phyloP scores from a whole-genome alignment of 805 yeast genomes.

The Yamadazyma philogaea region DNA sequence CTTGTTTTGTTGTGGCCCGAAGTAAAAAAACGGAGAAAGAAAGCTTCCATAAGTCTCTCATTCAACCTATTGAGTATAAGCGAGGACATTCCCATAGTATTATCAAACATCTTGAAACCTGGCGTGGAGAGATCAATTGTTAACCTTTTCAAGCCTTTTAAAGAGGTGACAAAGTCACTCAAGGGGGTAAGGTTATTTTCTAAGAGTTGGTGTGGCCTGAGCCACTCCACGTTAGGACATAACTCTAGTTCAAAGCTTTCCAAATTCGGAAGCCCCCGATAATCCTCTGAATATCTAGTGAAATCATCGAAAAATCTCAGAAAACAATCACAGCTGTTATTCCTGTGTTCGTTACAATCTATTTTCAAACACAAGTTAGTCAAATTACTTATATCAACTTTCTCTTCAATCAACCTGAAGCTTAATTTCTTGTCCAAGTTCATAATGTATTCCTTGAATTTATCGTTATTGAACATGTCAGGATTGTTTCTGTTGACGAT shows the following conservation, averaged over 20 bases:
- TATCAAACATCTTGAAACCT: slow-evolving; percentile 36
- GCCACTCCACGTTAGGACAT: slow-evolving; percentile 34
- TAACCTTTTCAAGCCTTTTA: slow-evolving; percentile 21
- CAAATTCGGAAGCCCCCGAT: slow-evolving; percentile 31
- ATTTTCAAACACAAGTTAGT: slow-evolving; percentile 25
- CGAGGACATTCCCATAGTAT: slow-evolving; percentile 28
- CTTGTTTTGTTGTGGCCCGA: slow-evolving; percentile 10
- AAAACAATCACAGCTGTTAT: slow-evolving; percentile 25
- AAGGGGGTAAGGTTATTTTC: slow-evolving; percentile 30
- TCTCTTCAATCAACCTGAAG: slow-evolving; percentile 20
- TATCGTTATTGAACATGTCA: background rate
- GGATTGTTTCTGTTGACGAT: background rate
- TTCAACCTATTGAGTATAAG: slow-evolving; percentile 28
- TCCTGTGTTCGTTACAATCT: slow-evolving; percentile 29
- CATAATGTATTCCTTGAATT: slow-evolving; percentile 14
- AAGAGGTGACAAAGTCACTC: slow-evolving; percentile 26
- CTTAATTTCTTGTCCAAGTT: slow-evolving; percentile 19
- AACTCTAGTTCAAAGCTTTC: slow-evolving; percentile 27
- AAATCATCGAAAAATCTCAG: slow-evolving; percentile 27
- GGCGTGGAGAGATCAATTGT: slow-evolving; percentile 34
- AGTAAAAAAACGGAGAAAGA: slow-evolving; percentile 26
- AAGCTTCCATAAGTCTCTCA: slow-evolving; percentile 35
- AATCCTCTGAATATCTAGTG: slow-evolving; percentile 16
- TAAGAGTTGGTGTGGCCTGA: slow-evolving; percentile 32
- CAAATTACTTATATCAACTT: slow-evolving; percentile 24